Conservation (phyloP, 2,329 filamentous ascomycete genomes). For the Epichloe bromicola region DNA sequence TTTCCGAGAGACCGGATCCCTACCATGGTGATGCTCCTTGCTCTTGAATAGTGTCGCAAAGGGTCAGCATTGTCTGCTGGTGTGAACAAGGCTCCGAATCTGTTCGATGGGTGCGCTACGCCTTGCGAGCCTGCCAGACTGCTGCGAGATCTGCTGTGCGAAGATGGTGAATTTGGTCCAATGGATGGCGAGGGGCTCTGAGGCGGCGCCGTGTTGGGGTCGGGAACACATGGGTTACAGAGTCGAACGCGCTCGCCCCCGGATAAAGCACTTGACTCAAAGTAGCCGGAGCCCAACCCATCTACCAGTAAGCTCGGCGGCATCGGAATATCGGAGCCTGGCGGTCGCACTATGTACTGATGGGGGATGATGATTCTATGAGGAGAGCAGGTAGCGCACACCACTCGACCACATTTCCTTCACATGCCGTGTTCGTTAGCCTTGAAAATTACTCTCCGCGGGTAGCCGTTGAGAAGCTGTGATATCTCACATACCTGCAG, state of each 20-base stretch:
- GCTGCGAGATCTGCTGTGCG: constrained; percentile 34
- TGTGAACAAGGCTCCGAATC: constrained; percentile 26
- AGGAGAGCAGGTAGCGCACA: constrained; percentile 80
- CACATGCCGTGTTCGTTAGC: constrained; percentile 11
- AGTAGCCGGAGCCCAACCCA: constrained; percentile 25
- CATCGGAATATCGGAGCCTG: constrained; percentile 30
- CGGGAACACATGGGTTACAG: constrained; percentile 50
- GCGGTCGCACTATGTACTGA: constrained; percentile 80
- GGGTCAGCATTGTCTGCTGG: constrained; percentile 20
- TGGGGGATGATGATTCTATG: constrained; percentile 91
- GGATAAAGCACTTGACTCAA: constrained; percentile 31
- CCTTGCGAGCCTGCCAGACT: constrained; percentile 23
- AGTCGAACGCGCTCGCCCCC: constrained; percentile 46
- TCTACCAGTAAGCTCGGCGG: constrained; percentile 24
- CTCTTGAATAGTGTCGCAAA: constrained; percentile 20
- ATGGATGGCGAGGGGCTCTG: constrained; percentile 25
- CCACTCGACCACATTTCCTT: constrained; percentile 84
- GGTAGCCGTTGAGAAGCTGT: not conserved
- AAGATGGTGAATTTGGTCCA: constrained; percentile 18
- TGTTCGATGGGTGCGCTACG: constrained; percentile 15
- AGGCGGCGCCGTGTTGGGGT: constrained; percentile 46
- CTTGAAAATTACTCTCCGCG: not conserved
- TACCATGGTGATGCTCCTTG: constrained; percentile 39
- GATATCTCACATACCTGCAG: constrained; percentile 47
- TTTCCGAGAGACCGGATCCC: constrained; percentile 11